Base-by-base conservation (phyloP, 192 early-diverging fungal genomes). In the Coemansia erecta region DNA sequence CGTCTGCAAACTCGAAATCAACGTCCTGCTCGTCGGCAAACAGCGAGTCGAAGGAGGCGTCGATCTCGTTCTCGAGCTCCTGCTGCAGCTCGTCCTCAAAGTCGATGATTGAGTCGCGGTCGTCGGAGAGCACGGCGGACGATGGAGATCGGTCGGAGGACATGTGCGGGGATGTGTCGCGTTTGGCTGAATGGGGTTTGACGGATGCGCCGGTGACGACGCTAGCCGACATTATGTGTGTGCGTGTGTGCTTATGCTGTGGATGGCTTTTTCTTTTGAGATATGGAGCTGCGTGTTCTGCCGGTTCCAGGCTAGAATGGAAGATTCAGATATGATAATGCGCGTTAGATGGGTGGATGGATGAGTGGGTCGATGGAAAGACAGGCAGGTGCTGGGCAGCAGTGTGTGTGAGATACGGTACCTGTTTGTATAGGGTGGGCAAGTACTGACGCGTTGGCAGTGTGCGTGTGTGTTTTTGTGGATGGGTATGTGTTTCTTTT, bases 31-130 rank as follows among this genome's bases (percentile, higher is more conserved):
- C 73, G 28, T 75, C 72, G 37, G 53, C 65, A 60, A 77, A 77
- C 47, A 77, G 37, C 31, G 71, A 72, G 23, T 68, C 68, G 47
- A 72, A 72, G n/a, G 75, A 78, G 2, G 65, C 74, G 37, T 64
- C 68, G 64, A 77, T 77, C 56, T 78, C 75, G 45, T 72, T 78
- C 22, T 78, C 75, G 8, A 78, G 64, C 69, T 78, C 69, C 52
- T 78, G 75, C 54, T 78, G 64, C 46, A 78, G 48, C 59, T 78
- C 75, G 13, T 78, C 66, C 45, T 72, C 75, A 63, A 78, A 68
- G 56, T 72, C 68, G 3, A 70, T 42, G 42, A 47, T 63, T 28
- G 68, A 70, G 31, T 59, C 42, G 23, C 62, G 60, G 53, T 77
- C 75, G 53, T 78, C 69, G 17, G 45, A 48, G 14, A 61, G 58